Evolutionary conservation across 2,329 filamentous ascomycete species (phyloP).

Genomic region (Stemphylium vesicarium): DNA sequence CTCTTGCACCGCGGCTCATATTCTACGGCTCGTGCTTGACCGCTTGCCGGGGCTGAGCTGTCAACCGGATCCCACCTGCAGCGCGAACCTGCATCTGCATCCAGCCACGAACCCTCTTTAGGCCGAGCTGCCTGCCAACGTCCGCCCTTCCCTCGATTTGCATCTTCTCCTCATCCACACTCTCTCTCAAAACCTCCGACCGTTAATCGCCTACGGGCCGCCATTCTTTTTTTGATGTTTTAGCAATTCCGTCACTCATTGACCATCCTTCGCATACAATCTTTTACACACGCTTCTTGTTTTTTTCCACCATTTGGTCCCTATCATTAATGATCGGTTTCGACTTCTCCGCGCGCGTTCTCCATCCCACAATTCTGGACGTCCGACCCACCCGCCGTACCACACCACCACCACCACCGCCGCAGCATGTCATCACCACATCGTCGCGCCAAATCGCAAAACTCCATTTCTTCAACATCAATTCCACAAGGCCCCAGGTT

Average conservation of each 20-base stretch:
- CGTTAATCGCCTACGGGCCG: conserved; percentile 45
- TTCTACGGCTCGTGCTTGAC: conserved; percentile 36
- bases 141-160: conserved; percentile 32
- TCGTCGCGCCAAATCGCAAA: conserved; percentile 36
- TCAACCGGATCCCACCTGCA: conserved; percentile 45
- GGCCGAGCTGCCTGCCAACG: conserved; percentile 29
- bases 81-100: conserved; percentile 34
- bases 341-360: conserved; percentile 30
- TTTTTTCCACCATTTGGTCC: conserved; percentile 18
- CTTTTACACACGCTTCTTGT: conserved; percentile 21
- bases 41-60: conserved; percentile 31
- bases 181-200: conserved; percentile 36
- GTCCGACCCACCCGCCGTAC: conserved; percentile 23
- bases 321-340: conserved; percentile 42
- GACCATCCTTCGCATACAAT: conserved; percentile 26
- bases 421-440: conserved; percentile 44
- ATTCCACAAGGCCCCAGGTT: conserved; percentile 40
- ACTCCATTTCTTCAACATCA: conserved; percentile 27
- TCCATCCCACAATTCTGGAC: conserved; percentile 28
- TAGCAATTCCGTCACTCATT: conserved; percentile 45
- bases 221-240: conserved; percentile 44
- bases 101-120: conserved; percentile 32
- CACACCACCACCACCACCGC: background rate
- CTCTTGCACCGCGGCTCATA: conserved; percentile 20
- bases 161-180: conserved; percentile 39